These are phyloP conservation scores for Fusarium guadeloupense DNA, from an alignment of 2,329 filamentous ascomycete species.

Conservation along the genomic window DNA sequence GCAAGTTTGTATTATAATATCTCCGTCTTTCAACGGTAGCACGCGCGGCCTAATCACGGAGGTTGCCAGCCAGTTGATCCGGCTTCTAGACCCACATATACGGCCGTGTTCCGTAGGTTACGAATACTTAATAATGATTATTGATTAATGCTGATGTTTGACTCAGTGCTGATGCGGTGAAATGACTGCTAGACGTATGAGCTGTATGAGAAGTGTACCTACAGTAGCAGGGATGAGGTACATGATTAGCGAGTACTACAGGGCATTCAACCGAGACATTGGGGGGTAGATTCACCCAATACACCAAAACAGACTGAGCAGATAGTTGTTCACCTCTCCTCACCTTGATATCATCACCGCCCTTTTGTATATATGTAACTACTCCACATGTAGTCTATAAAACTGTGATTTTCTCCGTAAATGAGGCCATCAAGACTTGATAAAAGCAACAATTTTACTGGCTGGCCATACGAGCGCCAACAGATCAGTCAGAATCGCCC, in stretches of 20 bases:
- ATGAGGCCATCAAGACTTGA: constrained; percentile 19
- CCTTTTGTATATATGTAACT: not conserved
- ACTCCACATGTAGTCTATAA: no score
- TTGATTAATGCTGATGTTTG: not conserved
- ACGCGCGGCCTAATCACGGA: constrained; percentile 39
- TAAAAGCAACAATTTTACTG: not conserved
- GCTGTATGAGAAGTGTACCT: not conserved
- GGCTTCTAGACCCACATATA: constrained; percentile 21
- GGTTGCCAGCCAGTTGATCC: constrained; percentile 30
- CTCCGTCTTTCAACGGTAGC: not conserved
- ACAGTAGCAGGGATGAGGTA: not conserved
- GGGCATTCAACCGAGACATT: not conserved
- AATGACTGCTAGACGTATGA: not conserved
- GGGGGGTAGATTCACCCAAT: not conserved
- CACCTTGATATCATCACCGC: not conserved
- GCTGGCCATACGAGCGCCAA: not conserved
- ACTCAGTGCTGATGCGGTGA: no score
- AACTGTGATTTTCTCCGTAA: not conserved
- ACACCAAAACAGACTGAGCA: not conserved
- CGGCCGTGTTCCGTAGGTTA: constrained; percentile 28
- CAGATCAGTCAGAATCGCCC: not conserved
- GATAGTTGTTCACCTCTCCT: not conserved
- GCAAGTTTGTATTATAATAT: not conserved
- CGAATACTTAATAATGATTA: not conserved
- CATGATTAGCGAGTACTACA: not conserved